Percentiles rank a stretch among this genome's conserved stretches.
Conservation (phyloP, 225 moss, liverwort and hornwort genomes). For the Sphagnum tenellum region DNA sequence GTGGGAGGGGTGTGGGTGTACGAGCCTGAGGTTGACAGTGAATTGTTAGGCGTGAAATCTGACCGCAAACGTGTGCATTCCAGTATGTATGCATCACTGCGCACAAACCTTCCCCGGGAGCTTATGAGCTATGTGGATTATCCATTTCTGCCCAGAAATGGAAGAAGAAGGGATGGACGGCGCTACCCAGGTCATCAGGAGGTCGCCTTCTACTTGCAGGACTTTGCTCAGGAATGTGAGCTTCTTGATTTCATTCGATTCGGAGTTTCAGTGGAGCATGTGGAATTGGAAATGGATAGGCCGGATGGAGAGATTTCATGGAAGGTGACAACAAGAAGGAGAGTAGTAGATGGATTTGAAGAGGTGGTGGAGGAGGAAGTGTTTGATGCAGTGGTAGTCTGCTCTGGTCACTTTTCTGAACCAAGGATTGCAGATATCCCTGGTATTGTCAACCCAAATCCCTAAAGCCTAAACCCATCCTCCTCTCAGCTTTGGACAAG, state of each 20-base stretch:
- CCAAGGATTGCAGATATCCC: conserved; percentile 55
- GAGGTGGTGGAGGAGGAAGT: conserved; percentile 17
- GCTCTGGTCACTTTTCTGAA: conserved; percentile 77
- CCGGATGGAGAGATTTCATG: conserved; percentile 7
- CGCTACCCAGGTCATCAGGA: conserved; percentile 62
- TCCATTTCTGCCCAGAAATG: conserved; percentile 47
- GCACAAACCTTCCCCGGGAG: conserved; percentile 82
- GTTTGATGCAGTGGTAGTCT: conserved; percentile 84
- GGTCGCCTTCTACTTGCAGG: conserved; percentile 53
- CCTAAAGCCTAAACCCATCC: too few species aligned
- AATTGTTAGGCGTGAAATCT: conserved; percentile 23
- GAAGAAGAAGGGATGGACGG: conserved; percentile 33
- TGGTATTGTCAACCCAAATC: conserved; percentile 22
- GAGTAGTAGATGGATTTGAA: conserved; percentile 1
- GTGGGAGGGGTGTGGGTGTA: conserved; percentile 85
- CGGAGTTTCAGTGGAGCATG: conserved; percentile 49
- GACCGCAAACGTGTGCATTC: conserved; percentile 58
- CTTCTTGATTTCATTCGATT: conserved; percentile 30
- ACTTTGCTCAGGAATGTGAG: conserved; percentile 44
- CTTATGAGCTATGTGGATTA: conserved; percentile 69
- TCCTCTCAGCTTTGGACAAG: too few species aligned
- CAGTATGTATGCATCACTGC: conserved; percentile 68
- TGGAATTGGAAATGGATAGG: conserved; percentile 27
- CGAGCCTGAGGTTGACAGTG: conserved; percentile 44
- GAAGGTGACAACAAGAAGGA: conserved; percentile 28